Evolutionary conservation across 225 moss, liverwort and hornwort genomes (phyloP).

Genomic region (Asterella californica): DNA sequence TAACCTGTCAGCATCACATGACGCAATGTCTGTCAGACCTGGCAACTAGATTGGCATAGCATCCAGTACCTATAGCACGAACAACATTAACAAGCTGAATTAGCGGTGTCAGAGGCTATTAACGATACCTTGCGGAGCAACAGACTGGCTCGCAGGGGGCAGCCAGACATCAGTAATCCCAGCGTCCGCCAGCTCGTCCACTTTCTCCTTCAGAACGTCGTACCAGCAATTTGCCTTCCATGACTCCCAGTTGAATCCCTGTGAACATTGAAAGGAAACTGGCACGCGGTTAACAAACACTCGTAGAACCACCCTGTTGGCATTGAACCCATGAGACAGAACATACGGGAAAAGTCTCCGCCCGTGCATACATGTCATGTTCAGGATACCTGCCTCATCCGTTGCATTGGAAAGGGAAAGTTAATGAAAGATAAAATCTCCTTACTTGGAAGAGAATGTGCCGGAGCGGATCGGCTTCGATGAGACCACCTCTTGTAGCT

Average conservation of each 20-base stretch:
- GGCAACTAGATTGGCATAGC: neutral
- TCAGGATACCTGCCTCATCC: too few relatives aligned
- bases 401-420: neutral
- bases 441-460: constrained; percentile 68
- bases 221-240: constrained; percentile 76
- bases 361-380: neutral
- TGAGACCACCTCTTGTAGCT: constrained; percentile 40
- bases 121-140: constrained; percentile 56
- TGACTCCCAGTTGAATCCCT: constrained; percentile 93
- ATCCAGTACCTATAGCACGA: neutral
- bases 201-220: constrained; percentile 45
- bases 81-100: neutral
- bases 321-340: neutral
- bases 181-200: constrained; percentile 55
- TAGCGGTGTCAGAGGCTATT: neutral
- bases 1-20: constrained; percentile 39
- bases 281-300: neutral
- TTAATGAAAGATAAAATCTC: neutral
- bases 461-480: constrained; percentile 69
- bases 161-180: constrained; percentile 84
- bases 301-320: neutral
- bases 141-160: constrained; percentile 74
- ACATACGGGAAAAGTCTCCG: neutral
- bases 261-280: neutral
- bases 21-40: neutral